These are phyloP conservation scores for Jackrogersella multiformis DNA, from an alignment of 495 filamentous ascomycete genomes.

Conservation along the genomic window DNA sequence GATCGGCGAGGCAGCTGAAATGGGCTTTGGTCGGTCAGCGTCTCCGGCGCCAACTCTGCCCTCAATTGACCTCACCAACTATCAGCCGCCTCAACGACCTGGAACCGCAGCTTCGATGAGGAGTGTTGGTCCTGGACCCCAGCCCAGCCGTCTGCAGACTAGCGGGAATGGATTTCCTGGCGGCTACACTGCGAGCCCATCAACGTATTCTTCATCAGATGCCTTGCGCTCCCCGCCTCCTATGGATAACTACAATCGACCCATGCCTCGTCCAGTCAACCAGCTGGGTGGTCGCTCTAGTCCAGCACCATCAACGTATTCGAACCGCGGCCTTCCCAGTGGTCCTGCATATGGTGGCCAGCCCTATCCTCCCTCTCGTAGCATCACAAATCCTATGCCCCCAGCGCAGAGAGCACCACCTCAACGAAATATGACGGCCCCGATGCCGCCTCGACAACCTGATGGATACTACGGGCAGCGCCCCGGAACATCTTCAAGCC, in stretches of 20 bases:
- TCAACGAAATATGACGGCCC: slow-evolving; percentile 62
- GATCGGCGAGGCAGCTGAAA: slow-evolving; percentile 64
- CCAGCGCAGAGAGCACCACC: slow-evolving; percentile 50
- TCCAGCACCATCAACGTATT: slow-evolving; percentile 50
- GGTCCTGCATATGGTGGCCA: slow-evolving; percentile 31
- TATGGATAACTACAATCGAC: slow-evolving; percentile 42
- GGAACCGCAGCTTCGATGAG: slow-evolving; percentile 48
- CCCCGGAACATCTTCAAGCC: slow-evolving; percentile 35
- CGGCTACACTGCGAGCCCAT: slow-evolving; percentile 46
- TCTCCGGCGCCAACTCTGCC: slow-evolving; percentile 57
- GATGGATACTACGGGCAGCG: slow-evolving; percentile 38
- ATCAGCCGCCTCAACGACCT: slow-evolving; percentile 46
- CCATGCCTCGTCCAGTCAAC: slow-evolving; percentile 34
- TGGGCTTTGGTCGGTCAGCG: slow-evolving; percentile 64
- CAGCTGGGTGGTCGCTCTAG: slow-evolving; percentile 49
- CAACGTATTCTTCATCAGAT: slow-evolving; percentile 45
- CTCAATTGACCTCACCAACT: slow-evolving; percentile 46
- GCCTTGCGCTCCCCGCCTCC: slow-evolving; percentile 44
- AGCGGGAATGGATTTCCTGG: slow-evolving; percentile 37
- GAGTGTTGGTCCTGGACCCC: slow-evolving; percentile 58
- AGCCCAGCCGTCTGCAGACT: slow-evolving; percentile 32
- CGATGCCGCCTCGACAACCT: slow-evolving; percentile 48
- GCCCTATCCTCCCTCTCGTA: slow-evolving; percentile 48
- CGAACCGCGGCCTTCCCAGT: slow-evolving; percentile 43
- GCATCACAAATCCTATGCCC: slow-evolving; percentile 52